Evolutionary conservation across 306 rosid species (phyloP).

Genomic region (Sicyos edulis): DNA sequence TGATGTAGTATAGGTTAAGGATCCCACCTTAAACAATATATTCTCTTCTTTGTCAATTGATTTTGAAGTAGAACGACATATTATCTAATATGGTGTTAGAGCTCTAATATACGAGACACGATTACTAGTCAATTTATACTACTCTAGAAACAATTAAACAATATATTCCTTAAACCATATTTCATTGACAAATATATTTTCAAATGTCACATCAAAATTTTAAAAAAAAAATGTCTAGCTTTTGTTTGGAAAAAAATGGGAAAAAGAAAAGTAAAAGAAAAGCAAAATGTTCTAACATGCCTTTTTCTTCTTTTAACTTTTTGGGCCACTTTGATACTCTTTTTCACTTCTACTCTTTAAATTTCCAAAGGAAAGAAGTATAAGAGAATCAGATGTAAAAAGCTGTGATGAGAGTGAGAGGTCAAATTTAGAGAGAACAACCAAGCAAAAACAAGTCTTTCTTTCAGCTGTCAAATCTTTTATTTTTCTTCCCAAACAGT

Average conservation of each 20-base stretch:
- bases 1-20: too few species aligned
- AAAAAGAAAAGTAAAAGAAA: neutral
- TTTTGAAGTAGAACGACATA: too few species aligned
- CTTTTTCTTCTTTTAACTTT: neutral
- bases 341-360: constrained; percentile 4
- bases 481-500: neutral
- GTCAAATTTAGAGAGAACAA: neutral
- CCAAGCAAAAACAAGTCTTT: neutral
- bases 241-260: neutral
- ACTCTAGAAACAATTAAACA: too few species aligned
- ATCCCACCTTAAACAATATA: too few species aligned
- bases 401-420: neutral
- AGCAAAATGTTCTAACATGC: constrained; percentile 14
- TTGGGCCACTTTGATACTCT: neutral
- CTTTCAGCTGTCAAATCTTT: too few species aligned
- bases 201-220: neutral
- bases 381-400: constrained; percentile 18
- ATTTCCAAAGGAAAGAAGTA: constrained; percentile 17
- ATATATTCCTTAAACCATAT: too few species aligned
- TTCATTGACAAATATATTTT: too few species aligned
- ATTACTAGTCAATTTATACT: too few species aligned
- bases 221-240: neutral
- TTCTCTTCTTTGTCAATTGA: too few species aligned
- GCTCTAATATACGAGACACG: too few species aligned
- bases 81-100: too few species aligned